A percentile compares a stretch with the other conserved stretches of the same genome.
Conservation (phyloP, 2,329 filamentous ascomycete genomes). For the Sporothrix dimorphospora region DNA sequence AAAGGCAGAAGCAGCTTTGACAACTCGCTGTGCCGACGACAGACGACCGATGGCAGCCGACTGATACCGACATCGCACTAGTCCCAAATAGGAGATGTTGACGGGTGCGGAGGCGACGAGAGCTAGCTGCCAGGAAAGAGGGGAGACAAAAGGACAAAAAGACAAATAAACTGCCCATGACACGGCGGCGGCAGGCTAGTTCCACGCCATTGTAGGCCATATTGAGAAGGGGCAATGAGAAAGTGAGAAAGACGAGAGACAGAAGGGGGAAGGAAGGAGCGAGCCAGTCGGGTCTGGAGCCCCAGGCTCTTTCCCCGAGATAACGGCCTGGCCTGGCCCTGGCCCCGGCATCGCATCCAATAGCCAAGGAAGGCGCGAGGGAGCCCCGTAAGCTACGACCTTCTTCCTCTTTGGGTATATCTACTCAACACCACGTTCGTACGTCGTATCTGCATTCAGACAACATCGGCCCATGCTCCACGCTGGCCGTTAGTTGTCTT, state of each 20-base stretch:
- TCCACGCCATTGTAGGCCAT: background rate
- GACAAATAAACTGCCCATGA: background rate
- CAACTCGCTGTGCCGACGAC: background rate
- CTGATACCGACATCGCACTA: background rate
- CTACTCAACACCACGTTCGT: background rate
- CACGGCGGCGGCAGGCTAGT: background rate
- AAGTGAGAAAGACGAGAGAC: no score
- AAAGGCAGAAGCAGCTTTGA: background rate
- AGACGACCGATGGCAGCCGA: background rate
- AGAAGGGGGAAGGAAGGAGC: no score
- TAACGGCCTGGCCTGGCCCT: no score
- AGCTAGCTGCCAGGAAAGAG: background rate
- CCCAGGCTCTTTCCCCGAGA: background rate
- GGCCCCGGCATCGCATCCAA: no score
- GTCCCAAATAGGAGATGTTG: constrained; percentile 23
- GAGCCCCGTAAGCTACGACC: background rate
- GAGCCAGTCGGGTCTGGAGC: background rate
- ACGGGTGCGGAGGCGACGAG: background rate
- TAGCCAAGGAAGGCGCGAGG: constrained; percentile 13
- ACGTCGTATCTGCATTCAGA: constrained; percentile 7
- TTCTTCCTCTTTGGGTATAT: constrained; percentile 23
- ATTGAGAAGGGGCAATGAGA: background rate
- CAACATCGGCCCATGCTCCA: background rate
- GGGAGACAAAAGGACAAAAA: background rate
- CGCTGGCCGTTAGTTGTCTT: background rate